A percentile compares a stretch with the other conserved stretches of the same genome.
Evolutionary conservation across 1,139 yeast species (phyloP).

Genomic region (Chernovozyma aurita): DNA sequence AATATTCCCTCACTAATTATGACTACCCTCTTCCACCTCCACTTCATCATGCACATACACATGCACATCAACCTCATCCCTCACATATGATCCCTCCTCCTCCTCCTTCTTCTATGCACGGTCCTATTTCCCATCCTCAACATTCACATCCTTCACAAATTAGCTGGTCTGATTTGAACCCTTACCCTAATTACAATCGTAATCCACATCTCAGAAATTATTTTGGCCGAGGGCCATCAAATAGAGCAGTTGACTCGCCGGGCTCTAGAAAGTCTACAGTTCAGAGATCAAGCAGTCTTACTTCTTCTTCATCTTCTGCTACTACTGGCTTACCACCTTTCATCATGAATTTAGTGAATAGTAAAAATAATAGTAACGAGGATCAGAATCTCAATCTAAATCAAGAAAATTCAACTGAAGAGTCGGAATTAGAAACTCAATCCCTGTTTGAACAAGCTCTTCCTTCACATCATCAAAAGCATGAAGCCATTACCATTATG

Average conservation of each 20-base stretch:
- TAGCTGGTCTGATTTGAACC: neutral
- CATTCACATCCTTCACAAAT: neutral
- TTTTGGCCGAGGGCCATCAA: slow-evolving; percentile 1
- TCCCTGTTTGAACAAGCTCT: neutral
- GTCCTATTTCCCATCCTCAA: neutral
- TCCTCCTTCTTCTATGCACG: neutral
- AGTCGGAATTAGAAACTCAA: neutral
- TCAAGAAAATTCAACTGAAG: neutral
- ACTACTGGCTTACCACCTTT: slow-evolving; percentile 23
- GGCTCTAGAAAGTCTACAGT: neutral
- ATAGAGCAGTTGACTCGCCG: slow-evolving; percentile 1
- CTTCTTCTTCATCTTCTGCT: slow-evolving; percentile 9
- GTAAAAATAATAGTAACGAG: neutral
- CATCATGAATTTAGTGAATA: slow-evolving; percentile 24
- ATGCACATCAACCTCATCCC: neutral
- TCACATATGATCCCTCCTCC: no score
- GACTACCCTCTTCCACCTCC: neutral
- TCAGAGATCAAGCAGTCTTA: neutral
- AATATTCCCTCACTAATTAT: neutral
- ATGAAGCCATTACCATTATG: slow-evolving; percentile 17
- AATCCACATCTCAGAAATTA: neutral
- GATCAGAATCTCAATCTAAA: neutral
- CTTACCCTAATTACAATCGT: neutral
- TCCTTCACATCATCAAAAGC: neutral
- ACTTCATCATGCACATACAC: neutral